Conservation (phyloP, 2,329 filamentous ascomycete genomes). For the Colletotrichum somersetense region DNA sequence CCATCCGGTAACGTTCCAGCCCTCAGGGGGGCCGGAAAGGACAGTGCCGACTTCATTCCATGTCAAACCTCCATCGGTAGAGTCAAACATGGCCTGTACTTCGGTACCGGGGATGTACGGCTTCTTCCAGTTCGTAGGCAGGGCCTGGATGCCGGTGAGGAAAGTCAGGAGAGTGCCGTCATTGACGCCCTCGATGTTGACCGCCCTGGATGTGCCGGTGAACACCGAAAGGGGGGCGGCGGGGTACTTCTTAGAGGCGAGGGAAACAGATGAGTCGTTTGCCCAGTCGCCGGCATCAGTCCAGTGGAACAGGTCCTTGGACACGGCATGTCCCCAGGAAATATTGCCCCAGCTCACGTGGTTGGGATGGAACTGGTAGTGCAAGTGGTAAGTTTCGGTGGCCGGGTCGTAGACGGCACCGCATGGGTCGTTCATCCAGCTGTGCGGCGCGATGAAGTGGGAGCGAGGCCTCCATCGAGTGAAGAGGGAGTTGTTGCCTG, state of each 20-base stretch:
- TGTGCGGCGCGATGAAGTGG: slow-evolving; percentile 66
- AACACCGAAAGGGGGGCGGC: slow-evolving; percentile 37
- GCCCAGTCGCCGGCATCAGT: slow-evolving; percentile 39
- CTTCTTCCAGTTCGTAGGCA: slow-evolving; percentile 43
- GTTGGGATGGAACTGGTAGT: slow-evolving; percentile 68
- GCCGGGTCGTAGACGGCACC: slow-evolving; percentile 69
- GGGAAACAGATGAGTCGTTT: slow-evolving; percentile 39
- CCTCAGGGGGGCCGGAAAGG: slow-evolving; percentile 37
- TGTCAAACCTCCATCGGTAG: slow-evolving; percentile 33
- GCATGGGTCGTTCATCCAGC: slow-evolving; percentile 74
- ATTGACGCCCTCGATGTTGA: slow-evolving; percentile 38
- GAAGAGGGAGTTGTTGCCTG: slow-evolving; percentile 42
- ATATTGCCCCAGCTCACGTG: slow-evolving; percentile 67
- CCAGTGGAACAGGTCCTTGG: slow-evolving; percentile 73
- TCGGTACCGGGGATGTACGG: slow-evolving; percentile 41
- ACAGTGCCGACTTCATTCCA: slow-evolving; percentile 41
- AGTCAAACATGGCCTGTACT: slow-evolving; percentile 38
- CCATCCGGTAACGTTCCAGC: slow-evolving; percentile 43
- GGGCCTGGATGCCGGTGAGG: slow-evolving; percentile 36
- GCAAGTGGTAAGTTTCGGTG: slow-evolving; percentile 71
- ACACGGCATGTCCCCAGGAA: slow-evolving; percentile 77
- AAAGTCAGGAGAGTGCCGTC: slow-evolving; percentile 42
- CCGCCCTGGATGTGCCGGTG: slow-evolving; percentile 39
- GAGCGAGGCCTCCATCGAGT: slow-evolving; percentile 42
- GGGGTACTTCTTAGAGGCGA: slow-evolving; percentile 29